A percentile compares a stretch with the other conserved stretches of the same genome.
phyloP scores from a whole-genome alignment of 1,139 yeast species.

The Kodamaea anthophila region DNA sequence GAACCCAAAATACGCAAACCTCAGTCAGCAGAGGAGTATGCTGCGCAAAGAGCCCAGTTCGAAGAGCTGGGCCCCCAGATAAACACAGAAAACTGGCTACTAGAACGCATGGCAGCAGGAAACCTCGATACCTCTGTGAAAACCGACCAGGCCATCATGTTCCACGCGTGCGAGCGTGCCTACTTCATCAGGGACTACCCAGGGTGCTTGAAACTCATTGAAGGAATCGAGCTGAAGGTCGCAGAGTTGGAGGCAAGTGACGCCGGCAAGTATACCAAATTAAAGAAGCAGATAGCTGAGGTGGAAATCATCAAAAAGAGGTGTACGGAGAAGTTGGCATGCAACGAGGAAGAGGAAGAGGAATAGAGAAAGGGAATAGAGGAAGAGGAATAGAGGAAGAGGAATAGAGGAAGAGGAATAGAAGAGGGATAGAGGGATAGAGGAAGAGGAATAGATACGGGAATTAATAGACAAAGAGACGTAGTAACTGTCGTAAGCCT shows the following conservation, averaged over 20 bases:
- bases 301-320: conserved; percentile 35
- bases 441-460: too few species aligned
- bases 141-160: conserved; percentile 28
- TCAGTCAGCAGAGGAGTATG: conserved; percentile 51
- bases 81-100: conserved; percentile 44
- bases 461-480: too few species aligned
- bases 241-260: conserved; percentile 25
- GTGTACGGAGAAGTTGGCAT: conserved; percentile 20
- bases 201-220: conserved; percentile 35
- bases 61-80: conserved; percentile 44
- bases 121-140: conserved; percentile 23
- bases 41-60: conserved; percentile 40
- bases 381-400: too few species aligned
- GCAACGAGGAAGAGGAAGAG: not conserved
- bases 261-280: conserved; percentile 24
- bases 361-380: not conserved
- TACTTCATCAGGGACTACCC: conserved; percentile 43
- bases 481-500: too few species aligned
- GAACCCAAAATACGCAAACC: conserved; percentile 35
- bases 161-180: conserved; percentile 44
- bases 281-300: conserved; percentile 43
- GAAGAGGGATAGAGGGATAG: conserved; percentile 1
- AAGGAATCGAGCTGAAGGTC: conserved; percentile 24
- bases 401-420: too few species aligned
- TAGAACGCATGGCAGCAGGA: conserved; percentile 18